Evolutionary conservation across 306 rosid genomes (phyloP).

Genomic region (Cyclanthera cordifolia): DNA sequence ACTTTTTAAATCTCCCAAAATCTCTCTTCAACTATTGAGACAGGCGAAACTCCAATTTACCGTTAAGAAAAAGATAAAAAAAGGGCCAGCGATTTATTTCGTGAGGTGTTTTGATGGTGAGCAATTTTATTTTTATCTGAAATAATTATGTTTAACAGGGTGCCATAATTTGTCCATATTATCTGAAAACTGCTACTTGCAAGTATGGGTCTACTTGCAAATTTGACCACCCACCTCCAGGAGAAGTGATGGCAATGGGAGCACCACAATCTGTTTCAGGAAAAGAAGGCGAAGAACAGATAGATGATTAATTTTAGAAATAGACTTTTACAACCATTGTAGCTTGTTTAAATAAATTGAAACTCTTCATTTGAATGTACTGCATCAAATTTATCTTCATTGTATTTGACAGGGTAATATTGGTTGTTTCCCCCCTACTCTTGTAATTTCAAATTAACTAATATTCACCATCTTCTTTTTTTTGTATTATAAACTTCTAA

Average conservation of each 20-base stretch:
- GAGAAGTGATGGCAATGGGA: constrained; percentile 66
- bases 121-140: background rate
- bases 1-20: too few relatives aligned
- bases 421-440: background rate
- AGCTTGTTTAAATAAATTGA: background rate
- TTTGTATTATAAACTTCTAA: too few relatives aligned
- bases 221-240: constrained; percentile 97
- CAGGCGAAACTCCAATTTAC: too few relatives aligned
- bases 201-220: constrained; percentile 81
- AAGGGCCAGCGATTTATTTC: background rate
- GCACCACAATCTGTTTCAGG: constrained; percentile 3
- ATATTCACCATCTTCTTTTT: too few relatives aligned
- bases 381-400: background rate
- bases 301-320: background rate
- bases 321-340: background rate
- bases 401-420: background rate
- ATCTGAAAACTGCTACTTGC: constrained; percentile 87
- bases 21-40: too few relatives aligned
- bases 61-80: background rate
- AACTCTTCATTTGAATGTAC: background rate
- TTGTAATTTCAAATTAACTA: too few relatives aligned
- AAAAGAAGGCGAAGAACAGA: constrained; percentile 6
- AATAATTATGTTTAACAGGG: constrained; percentile 38
- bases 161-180: constrained; percentile 64
- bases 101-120: background rate